Evolutionary conservation across 2,329 filamentous ascomycete species (phyloP).

Genomic region (Ophiostoma novo-ulmi): DNA sequence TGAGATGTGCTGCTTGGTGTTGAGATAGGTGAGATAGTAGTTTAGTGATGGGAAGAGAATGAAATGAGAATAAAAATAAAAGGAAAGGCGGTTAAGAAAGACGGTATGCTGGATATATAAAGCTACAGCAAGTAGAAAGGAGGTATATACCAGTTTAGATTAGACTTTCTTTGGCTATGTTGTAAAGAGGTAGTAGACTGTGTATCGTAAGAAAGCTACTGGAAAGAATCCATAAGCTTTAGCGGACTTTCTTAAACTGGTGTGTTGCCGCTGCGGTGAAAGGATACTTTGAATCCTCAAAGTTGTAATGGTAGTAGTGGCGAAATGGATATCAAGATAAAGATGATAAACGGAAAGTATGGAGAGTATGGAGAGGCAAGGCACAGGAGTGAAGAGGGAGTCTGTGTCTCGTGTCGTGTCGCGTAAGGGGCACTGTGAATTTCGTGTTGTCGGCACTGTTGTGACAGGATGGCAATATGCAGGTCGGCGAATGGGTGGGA

Average conservation of each 20-base stretch:
- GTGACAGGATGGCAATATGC: slow-evolving; percentile 11
- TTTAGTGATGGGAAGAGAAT: neutral
- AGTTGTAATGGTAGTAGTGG: neutral
- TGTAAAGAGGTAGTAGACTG: neutral
- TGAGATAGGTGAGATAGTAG: neutral
- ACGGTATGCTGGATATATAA: neutral
- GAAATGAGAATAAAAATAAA: neutral
- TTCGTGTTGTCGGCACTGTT: slow-evolving; percentile 18
- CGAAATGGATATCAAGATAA: neutral
- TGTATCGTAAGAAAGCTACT: neutral
- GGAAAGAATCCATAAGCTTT: neutral
- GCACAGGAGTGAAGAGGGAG: neutral
- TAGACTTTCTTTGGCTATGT: slow-evolving; percentile 4
- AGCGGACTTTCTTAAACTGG: neutral
- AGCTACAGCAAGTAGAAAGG: neutral
- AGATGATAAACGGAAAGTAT: neutral
- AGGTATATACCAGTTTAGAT: neutral
- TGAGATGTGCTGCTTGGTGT: neutral
- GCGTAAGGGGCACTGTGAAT: slow-evolving; percentile 18
- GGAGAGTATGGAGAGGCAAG: neutral
- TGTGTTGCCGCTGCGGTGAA: neutral
- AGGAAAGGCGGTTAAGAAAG: neutral
- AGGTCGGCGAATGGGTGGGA: slow-evolving; percentile 10
- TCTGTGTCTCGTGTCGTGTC: slow-evolving; percentile 21
- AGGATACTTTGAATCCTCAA: neutral